These are phyloP conservation scores for Chaetothyriales sp. DNA, from an alignment of 2,329 filamentous ascomycete genomes.

Conservation along the genomic window DNA sequence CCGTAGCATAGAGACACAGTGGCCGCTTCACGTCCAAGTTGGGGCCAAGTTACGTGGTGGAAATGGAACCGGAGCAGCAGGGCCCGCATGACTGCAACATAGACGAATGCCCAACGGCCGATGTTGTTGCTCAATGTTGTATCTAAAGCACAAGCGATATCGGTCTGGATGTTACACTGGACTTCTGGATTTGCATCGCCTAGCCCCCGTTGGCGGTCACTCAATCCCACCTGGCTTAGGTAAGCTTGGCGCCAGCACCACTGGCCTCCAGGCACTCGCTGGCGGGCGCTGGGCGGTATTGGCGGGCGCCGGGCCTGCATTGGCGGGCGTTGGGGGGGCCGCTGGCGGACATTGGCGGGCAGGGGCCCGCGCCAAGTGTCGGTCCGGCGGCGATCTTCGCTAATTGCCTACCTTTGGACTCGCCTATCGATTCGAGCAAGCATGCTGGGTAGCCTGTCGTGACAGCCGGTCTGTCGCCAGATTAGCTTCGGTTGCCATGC, in stretches of 20 bases:
- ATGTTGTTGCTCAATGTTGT: not conserved
- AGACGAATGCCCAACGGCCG: not conserved
- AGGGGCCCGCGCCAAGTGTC: not conserved
- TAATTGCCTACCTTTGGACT: not conserved
- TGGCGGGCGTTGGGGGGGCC: not conserved
- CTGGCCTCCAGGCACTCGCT: not conserved
- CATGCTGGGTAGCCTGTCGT: too few species aligned
- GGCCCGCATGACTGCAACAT: constrained; percentile 1
- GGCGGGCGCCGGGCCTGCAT: too few species aligned
- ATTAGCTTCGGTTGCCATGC: not conserved
- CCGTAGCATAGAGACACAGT: too few species aligned
- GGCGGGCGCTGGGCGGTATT: not conserved
- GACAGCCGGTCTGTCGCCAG: not conserved
- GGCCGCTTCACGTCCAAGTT: not conserved
- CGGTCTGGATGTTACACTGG: not conserved
- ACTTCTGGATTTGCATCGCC: not conserved
- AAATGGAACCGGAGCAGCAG: not conserved
- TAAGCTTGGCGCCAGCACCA: not conserved
- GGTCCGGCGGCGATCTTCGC: not conserved
- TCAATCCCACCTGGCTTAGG: not conserved
- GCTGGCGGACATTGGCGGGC: not conserved
- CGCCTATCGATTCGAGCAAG: too few species aligned
- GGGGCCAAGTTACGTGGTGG: not conserved
- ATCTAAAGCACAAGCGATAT: not conserved
- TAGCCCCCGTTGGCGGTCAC: not conserved